Base-by-base conservation (phyloP, 108 stramenopile species). In the Licmophora abbreviata region DNA sequence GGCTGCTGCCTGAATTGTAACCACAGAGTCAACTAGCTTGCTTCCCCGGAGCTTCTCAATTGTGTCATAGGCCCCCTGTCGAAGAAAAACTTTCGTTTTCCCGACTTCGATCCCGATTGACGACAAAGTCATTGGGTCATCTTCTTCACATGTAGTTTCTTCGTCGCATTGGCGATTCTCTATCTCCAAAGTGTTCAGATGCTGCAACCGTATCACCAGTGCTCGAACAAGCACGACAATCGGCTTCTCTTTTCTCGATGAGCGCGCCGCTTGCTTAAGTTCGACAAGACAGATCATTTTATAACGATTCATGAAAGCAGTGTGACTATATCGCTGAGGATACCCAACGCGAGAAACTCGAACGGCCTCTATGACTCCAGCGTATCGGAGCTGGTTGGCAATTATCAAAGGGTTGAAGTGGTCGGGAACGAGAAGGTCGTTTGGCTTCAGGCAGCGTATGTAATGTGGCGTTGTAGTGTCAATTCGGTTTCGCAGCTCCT, bases 401-500 rank as follows among this genome's bases (percentile, higher is more conserved):
- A 81, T 73, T 47, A 71, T 75, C 8, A 61, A 28, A 4, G 61
- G 72, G 45, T 87, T 71, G 34, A 82, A 80, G 50, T 62, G 33
- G 29, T 79, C 69, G 8, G 79, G 76, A 1, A 56, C 45, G 9
- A 77, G 58, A 23, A 42, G 12, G 20, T 60, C 58, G 47, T 92
- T 92, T 52, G 89, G 81, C 51, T 92, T 92, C 3, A 92, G 63
- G 58, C 89, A 92, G 30, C 89, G 83, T 12, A 92, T 74, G 44
- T 83, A 92, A 52, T 81, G 83, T 6, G 77, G 64, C 21, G 68
- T 55, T n/a, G 81, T 83, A 1, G 52, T 38, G 26, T 72, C 73
- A 22, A 87, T 74, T 22, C 66, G 67, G 1, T 51, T 46, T 24
- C 78, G 55, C 18, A 92, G 78, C 12, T 74, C 77, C n/a, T 51